A percentile compares a stretch with the other conserved stretches of the same genome.
Conservation (phyloP, 2,329 filamentous ascomycete species). For the Scedosporium aurantiacum region DNA sequence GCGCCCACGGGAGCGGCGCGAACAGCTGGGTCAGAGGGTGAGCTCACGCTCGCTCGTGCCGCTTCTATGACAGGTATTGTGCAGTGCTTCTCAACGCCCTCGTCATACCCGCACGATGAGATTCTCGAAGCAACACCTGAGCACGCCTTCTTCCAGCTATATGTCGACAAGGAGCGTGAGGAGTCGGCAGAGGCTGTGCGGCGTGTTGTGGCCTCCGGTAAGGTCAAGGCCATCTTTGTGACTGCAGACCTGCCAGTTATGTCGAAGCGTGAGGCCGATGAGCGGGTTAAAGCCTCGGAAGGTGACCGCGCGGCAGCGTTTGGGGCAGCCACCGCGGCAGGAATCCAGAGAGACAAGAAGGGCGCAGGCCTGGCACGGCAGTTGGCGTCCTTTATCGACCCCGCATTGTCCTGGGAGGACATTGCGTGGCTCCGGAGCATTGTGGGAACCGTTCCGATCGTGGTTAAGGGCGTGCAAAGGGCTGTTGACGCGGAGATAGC, state of each 20-base stretch:
- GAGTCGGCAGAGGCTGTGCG: constrained; percentile 5
- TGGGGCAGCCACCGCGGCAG: not conserved
- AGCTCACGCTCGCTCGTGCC: not conserved
- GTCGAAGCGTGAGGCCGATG: constrained; percentile 12
- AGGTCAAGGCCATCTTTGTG: constrained; percentile 9
- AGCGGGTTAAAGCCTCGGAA: constrained; percentile 6
- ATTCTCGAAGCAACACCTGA: constrained; percentile 6
- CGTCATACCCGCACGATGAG: constrained; percentile 8
- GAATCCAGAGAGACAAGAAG: not conserved
- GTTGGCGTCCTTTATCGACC: constrained; percentile 8
- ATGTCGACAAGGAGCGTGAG: constrained; percentile 8
- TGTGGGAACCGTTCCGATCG: constrained; percentile 35
- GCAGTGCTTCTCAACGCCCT: not conserved
- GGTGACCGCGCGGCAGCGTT: not conserved
- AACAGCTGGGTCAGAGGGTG: constrained; percentile 9
- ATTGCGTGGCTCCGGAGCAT: constrained; percentile 37
- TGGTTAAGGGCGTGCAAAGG: constrained; percentile 31
- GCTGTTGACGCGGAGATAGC: constrained; percentile 29
- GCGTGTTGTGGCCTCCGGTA: not conserved
- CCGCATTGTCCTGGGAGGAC: constrained; percentile 33
- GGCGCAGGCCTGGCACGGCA: constrained; percentile 7
- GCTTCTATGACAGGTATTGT: not conserved
- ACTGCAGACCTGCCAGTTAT: constrained; percentile 7
- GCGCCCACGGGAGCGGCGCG: constrained; percentile 13
- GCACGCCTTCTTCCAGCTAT: constrained; percentile 10